These are phyloP conservation scores for Solidago caesia DNA, from an alignment of 129 eudicot species.

Conservation along the genomic window DNA sequence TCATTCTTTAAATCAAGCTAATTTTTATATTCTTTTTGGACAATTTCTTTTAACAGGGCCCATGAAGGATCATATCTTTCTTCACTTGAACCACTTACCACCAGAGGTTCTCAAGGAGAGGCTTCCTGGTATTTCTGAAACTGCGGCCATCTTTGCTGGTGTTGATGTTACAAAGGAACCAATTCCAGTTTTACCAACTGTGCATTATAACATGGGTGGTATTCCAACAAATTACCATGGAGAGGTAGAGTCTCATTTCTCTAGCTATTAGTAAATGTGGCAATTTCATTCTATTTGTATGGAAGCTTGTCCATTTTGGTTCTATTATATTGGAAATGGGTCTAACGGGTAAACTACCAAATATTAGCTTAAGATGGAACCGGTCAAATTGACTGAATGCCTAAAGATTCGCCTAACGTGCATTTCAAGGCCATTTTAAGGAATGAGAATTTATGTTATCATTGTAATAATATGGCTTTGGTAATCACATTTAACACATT, in stretches of 20 bases:
- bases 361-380: background rate
- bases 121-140: conserved; percentile 98
- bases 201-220: conserved; percentile 98
- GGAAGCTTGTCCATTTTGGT: background rate
- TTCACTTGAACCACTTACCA: conserved; percentile 91
- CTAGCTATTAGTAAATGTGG: conserved; percentile 5
- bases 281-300: background rate
- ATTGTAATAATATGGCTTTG: background rate
- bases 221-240: conserved; percentile 95
- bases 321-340: background rate
- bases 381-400: background rate
- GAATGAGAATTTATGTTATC: background rate
- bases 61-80: conserved; percentile 89
- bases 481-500: background rate
- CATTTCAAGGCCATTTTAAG: background rate
- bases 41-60: conserved; percentile 51
- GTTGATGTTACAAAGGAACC: conserved; percentile 99
- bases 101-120: conserved; percentile 99
- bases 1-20: too few species aligned
- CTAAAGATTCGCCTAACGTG: background rate
- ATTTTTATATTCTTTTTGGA: background rate
- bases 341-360: background rate
- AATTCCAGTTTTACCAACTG: conserved; percentile 96
- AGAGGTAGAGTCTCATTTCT: conserved; percentile 47
- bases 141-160: conserved; percentile 97